Base-by-base conservation (phyloP, 345 rosid genomes). In the Pistacia integerrima region DNA sequence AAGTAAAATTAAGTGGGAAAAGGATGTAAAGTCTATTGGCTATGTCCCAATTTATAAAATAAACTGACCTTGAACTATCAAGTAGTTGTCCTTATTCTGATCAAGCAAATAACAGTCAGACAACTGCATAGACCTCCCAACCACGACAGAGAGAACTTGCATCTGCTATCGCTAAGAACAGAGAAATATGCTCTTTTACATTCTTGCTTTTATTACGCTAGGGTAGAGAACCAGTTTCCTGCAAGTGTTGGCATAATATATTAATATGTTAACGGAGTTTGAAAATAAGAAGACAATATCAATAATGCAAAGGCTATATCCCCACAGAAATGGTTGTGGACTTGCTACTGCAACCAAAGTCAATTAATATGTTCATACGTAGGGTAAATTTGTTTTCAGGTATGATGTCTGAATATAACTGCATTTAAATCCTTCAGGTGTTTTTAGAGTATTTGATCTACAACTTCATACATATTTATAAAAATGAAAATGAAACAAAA, bases 181-280 rank as follows among this genome's bases (percentile, higher is more conserved):
- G 25, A 59, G 94, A 92, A 7, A 89, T 64, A 54, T 89, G 80
- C 1, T 86, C 90, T 76, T 80, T 80, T 59, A 79, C 85, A 25
- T 86, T 80, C 85, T 86, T 91, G 87, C 76, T 82, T 80, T 86
- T 81, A 78, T 90, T 89, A 76, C 97, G 69, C 78, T 85, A 51
- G 95, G 92, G 72, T 85, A 71, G 61, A 91, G 80, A 49, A 89
- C 79, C 79, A 89, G 79, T 77, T 88, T 91, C 93, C 95, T 89
- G 44, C 33, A 64, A 80, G 22, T 57, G 72, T 28, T 10, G 17
- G 64, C 69, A 25, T 25, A 25, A 25, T 22, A 22, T 22, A 22
- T 30, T 62, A 81, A 28, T 17, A 41, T 17, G 17, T 35, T 49
- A 33, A 8, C 25, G 69, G 22, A 62, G 33, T 51, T 52, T 9